Conservation (phyloP, 805 yeast species). For the Starmerella kuoi region DNA sequence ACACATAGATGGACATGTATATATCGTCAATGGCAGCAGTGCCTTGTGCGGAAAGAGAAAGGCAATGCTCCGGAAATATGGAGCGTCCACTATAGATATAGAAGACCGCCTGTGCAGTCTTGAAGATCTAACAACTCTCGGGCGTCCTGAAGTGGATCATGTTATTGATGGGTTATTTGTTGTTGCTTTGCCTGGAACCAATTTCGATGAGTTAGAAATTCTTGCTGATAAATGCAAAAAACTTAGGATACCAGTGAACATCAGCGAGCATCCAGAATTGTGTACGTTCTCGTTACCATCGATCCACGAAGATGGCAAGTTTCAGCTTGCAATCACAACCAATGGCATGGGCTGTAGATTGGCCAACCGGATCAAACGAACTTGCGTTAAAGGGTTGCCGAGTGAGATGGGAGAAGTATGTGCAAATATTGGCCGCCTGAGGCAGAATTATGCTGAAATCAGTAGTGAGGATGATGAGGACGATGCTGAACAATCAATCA, state of each 20-base stretch:
- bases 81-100: constrained; percentile 13
- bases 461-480: constrained; percentile 38
- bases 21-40: constrained; percentile 17
- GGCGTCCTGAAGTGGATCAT: constrained; percentile 48
- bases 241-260: constrained; percentile 70
- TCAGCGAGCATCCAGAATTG: constrained; percentile 55
- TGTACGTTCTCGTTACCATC: constrained; percentile 72
- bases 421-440: constrained; percentile 52
- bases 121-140: constrained; percentile 41
- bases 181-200: constrained; percentile 15
- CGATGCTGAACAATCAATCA: constrained; percentile 50
- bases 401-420: constrained; percentile 57
- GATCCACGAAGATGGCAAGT: constrained; percentile 49
- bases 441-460: constrained; percentile 38
- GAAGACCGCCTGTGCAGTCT: constrained; percentile 13
- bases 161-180: constrained; percentile 73
- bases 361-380: constrained; percentile 69
- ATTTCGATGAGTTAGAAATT: constrained; percentile 12
- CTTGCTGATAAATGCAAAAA: constrained; percentile 43
- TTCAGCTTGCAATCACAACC: constrained; percentile 75
- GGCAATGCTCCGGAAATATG: constrained; percentile 14
- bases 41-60: constrained; percentile 13
- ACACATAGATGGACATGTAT: constrained; percentile 17
- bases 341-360: constrained; percentile 81
- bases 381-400: constrained; percentile 49